A percentile compares a stretch with the other conserved stretches of the same genome.
phyloP scores from a whole-genome alignment of 176 grass and related monocot species.

The Poa annua region DNA sequence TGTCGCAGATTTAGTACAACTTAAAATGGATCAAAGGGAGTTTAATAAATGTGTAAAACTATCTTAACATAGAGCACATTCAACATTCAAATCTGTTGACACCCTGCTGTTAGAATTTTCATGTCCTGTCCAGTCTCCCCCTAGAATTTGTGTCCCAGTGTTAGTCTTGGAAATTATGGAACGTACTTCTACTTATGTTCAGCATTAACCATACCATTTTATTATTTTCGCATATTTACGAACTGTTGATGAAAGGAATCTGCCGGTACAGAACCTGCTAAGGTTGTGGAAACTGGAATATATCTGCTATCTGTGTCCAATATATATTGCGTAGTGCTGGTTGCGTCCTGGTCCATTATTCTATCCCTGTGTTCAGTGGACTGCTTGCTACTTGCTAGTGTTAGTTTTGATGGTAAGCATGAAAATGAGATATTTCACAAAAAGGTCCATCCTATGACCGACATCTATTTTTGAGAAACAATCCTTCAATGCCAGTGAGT shows the following conservation, averaged over 20 bases:
- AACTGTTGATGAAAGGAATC: neutral
- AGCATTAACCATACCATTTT: neutral
- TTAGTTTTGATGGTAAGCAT: neutral
- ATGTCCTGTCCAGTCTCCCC: neutral
- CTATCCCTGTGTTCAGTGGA: neutral
- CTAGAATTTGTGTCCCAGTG: neutral
- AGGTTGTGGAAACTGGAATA: slow-evolving; percentile 15
- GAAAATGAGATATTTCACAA: neutral
- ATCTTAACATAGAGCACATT: neutral
- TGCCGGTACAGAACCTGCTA: neutral
- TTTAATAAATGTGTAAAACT: neutral
- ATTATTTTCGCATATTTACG: neutral
- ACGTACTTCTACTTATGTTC: neutral
- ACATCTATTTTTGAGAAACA: neutral
- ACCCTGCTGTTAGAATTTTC: neutral
- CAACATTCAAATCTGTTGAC: neutral
- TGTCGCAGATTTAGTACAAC: too few relatives aligned
- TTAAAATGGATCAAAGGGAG: too few relatives aligned
- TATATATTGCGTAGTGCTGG: neutral
- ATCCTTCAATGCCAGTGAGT: neutral
- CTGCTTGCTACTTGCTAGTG: neutral
- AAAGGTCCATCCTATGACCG: neutral
- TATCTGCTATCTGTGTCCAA: slow-evolving; percentile 2
- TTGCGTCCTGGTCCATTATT: neutral
- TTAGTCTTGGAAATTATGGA: neutral